phyloP scores from a whole-genome alignment of 805 yeast species.

The Suhomyces tanzawaensis region DNA sequence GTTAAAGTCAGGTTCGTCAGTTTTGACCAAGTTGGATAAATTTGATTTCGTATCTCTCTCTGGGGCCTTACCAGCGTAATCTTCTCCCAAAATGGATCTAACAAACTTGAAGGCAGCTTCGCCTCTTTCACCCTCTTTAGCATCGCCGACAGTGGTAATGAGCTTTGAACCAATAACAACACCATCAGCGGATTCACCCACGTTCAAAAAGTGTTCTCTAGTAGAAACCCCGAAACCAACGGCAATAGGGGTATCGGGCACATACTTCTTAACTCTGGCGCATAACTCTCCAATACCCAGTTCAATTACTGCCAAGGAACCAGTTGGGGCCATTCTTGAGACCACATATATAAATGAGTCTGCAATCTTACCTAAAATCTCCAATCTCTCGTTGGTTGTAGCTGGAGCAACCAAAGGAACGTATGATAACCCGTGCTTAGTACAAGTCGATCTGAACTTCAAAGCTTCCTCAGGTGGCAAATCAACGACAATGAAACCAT shows the following conservation, averaged over 20 bases:
- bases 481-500: conserved; percentile 92
- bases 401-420: conserved; percentile 97
- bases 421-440: conserved; percentile 69
- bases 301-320: conserved; percentile 69
- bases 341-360: conserved; percentile 96
- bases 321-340: conserved; percentile 97
- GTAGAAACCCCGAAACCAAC: conserved; percentile 98
- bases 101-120: conserved; percentile 66
- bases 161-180: conserved; percentile 93
- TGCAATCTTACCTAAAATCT: conserved; percentile 76
- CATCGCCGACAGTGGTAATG: conserved; percentile 64
- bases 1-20: conserved; percentile 38
- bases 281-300: conserved; percentile 65
- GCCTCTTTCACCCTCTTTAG: conserved; percentile 60
- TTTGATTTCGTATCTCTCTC: conserved; percentile 17
- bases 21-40: conserved; percentile 18
- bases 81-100: conserved; percentile 63
- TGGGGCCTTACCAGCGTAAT: conserved; percentile 31
- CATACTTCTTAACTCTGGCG: conserved; percentile 67
- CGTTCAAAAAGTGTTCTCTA: conserved; percentile 80
- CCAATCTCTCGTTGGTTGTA: conserved; percentile 85
- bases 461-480: conserved; percentile 98
- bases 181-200: conserved; percentile 85
- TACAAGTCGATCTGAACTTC: conserved; percentile 72
- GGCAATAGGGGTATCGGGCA: conserved; percentile 72